phyloP scores from a whole-genome alignment of 768 basidiomycete genomes.

The Suillus tomentosus region DNA sequence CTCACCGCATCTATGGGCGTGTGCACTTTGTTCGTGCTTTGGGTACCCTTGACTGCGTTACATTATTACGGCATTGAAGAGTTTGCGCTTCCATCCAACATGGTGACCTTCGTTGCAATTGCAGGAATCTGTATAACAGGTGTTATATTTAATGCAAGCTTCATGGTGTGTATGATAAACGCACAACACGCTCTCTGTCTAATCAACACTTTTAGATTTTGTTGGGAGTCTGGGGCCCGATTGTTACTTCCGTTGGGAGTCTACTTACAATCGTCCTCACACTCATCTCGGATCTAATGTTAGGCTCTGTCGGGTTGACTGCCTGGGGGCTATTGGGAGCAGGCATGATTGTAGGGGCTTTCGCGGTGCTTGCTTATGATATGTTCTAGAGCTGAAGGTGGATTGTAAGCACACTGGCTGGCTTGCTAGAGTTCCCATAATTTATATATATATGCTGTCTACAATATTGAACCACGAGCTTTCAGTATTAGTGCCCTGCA shows the following conservation, averaged over 20 bases:
- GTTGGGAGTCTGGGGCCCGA: conserved; percentile 84
- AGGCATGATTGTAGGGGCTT: conserved; percentile 78
- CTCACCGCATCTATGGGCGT: conserved; percentile 81
- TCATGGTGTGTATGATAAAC: conserved; percentile 60
- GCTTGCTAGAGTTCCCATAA: too few species aligned
- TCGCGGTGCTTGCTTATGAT: conserved; percentile 77
- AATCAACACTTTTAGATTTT: conserved; percentile 52
- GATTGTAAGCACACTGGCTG: not conserved
- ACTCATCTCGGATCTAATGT: conserved; percentile 73
- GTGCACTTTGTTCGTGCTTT: conserved; percentile 69
- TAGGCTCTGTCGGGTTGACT: conserved; percentile 68
- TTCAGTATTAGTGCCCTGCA: not conserved
- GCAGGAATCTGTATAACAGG: conserved; percentile 71
- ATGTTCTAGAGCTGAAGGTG: conserved; percentile 45
- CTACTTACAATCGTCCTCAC: conserved; percentile 95
- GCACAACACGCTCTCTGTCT: not conserved
- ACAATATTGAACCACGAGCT: too few species aligned
- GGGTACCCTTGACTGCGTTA: conserved; percentile 78
- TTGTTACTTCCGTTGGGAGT: conserved; percentile 85
- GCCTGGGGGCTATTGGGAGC: conserved; percentile 76
- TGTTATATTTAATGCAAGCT: conserved; percentile 79
- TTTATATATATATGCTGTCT: too few species aligned
- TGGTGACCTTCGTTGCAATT: conserved; percentile 51
- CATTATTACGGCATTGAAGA: conserved; percentile 64
- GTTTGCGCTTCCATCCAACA: conserved; percentile 64